Percentiles rank a stretch among this genome's conserved stretches.
Conservation (phyloP, 495 filamentous ascomycete species). For the Hypoxylon cercidicola region DNA sequence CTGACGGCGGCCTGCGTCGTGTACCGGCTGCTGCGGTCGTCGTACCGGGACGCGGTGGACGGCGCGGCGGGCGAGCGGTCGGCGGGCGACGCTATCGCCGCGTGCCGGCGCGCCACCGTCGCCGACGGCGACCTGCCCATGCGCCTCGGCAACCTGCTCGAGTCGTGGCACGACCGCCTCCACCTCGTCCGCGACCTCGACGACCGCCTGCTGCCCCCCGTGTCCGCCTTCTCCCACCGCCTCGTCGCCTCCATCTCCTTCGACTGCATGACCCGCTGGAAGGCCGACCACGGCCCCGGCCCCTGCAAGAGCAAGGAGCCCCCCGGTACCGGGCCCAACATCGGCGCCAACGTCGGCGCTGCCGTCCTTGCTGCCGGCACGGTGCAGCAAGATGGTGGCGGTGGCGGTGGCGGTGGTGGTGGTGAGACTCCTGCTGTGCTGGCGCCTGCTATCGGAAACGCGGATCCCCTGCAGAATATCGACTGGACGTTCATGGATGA, state of each 20-base stretch:
- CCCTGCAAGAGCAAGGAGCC: constrained; percentile 10
- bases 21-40: constrained; percentile 52
- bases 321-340: background rate
- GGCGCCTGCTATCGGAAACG: background rate
- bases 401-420: no score
- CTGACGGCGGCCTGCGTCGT: constrained; percentile 50
- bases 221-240: constrained; percentile 47
- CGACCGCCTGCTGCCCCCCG: constrained; percentile 45
- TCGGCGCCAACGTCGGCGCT: background rate
- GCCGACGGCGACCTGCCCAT: constrained; percentile 47
- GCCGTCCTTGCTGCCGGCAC: background rate
- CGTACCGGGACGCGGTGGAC: constrained; percentile 46
- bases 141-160: constrained; percentile 49
- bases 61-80: constrained; percentile 27
- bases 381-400: background rate
- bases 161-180: constrained; percentile 40
- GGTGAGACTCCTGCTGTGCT: constrained; percentile 13
- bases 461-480: constrained; percentile 49
- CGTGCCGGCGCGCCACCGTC: constrained; percentile 36
- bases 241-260: constrained; percentile 54
- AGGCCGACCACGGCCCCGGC: constrained; percentile 37
- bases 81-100: constrained; percentile 31
- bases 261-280: constrained; percentile 54
- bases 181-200: background rate
- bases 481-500: constrained; percentile 61